Base-by-base conservation (phyloP, 768 basidiomycete genomes). In the Mycena galopus region DNA sequence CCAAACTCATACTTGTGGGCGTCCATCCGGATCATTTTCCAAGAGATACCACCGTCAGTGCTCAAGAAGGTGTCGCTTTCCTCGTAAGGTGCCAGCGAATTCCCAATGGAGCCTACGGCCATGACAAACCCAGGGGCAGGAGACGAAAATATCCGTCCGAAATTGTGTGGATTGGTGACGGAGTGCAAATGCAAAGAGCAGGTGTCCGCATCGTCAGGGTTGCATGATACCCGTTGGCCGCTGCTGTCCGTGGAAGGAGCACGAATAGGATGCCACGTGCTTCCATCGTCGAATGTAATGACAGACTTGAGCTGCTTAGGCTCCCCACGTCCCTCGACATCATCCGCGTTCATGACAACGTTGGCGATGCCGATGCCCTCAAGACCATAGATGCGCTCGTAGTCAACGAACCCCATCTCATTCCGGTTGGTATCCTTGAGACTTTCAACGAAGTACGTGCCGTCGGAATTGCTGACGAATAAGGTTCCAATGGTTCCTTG, bases 1-100 rank as follows among this genome's bases (percentile, higher is more conserved):
- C 98, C 98, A 79, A 99, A 97, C 82, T 99, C 97, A 78, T 98
- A 98, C 82, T 96, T 96, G 79, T 95, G 92, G 0, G 97, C 94
- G 27, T 92, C 91, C 63, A 81, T 83, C 51, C 85, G 84, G 12
- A 92, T 87, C 93, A 95, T 96, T 27, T 77, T 83, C 97, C 98
- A 99, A 7, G 90, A 89, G 17, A 96, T 75, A 1, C 98, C 98
- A 0, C 92, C 96, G 77, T 99, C 95, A 0, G 88, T 93, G 75
- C 95, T 97, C 71, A 99, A 80, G 86, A 98, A 99, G 0, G 97
- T 98, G 77, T 98, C 96, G 77, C 94, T 92, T 42, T 98, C 92
- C 51, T 93, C 91, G 76, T 98, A 98, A 0, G 90, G 84, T 21
- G 84, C 79, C 10, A 98, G 84, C 16, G 83, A 80, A 25, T 87